These are phyloP conservation scores for Fusarium compactum DNA, from an alignment of 2,329 filamentous ascomycete genomes.

Conservation along the genomic window DNA sequence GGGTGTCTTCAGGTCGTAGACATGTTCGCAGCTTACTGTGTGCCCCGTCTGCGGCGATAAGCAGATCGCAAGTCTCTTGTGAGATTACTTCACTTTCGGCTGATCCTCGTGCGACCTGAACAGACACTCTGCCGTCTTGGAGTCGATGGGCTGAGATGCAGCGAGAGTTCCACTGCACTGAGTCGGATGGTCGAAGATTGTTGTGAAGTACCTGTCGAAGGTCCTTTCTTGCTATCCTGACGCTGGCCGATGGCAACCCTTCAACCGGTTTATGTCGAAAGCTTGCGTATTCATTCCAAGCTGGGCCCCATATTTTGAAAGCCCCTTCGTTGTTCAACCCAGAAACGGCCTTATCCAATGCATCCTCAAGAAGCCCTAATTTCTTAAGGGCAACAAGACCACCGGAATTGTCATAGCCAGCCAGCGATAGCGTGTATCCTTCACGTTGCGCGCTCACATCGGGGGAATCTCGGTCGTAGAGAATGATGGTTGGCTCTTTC, in stretches of 20 bases:
- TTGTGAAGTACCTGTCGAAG: constrained; percentile 53
- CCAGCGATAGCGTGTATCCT: constrained; percentile 56
- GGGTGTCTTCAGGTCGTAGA: constrained; percentile 55
- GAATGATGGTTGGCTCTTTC: constrained; percentile 51
- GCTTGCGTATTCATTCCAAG: constrained; percentile 53
- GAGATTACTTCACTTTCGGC: constrained; percentile 1
- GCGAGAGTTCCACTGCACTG: constrained; percentile 45
- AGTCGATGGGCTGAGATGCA: constrained; percentile 45
- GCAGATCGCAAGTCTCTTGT: constrained; percentile 53
- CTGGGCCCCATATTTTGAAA: constrained; percentile 57
- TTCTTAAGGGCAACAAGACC: constrained; percentile 55
- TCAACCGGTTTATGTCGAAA: constrained; percentile 48
- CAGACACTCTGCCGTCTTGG: constrained; percentile 41
- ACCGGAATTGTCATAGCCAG: constrained; percentile 51
- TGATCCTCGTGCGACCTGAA: constrained; percentile 29
- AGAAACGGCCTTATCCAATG: constrained; percentile 50
- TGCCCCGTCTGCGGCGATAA: constrained; percentile 61
- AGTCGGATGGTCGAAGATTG: constrained; percentile 26
- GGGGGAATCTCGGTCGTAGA: constrained; percentile 58
- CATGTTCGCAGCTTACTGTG: constrained; percentile 55
- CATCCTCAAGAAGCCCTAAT: constrained; percentile 54
- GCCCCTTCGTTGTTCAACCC: constrained; percentile 47
- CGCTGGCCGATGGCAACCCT: constrained; percentile 52
- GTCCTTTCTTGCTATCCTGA: constrained; percentile 55
- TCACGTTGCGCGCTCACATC: constrained; percentile 49